Base-by-base conservation (phyloP, 306 rosid species). In the Prunus mume region DNA sequence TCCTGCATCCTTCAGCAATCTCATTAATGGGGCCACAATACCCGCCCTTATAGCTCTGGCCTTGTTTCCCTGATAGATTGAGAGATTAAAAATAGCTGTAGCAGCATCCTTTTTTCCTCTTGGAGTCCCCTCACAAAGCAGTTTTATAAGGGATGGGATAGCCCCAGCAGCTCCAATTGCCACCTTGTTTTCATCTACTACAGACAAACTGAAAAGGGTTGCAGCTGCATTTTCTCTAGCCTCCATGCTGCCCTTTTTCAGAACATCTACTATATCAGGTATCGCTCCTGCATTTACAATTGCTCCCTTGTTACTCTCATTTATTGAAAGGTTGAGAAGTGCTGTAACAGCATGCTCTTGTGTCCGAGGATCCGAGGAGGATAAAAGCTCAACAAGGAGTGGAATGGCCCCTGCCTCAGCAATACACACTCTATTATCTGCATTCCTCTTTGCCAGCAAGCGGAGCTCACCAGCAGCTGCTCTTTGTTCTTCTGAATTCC, bases 201-300 rank as follows among this genome's bases (percentile, higher is more conserved):
- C 98, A 0, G 99, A 92, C 81, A 96, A 87, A 68, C 98, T 92
- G 82, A 96, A 96, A 77, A 96, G 98, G 49, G 99, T 92, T 17
- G 99, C 99, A 56, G 98, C 99, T 41, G 99, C 99, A 25, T 96
- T 96, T 83, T 92, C 99, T 86, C 99, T 88, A 71, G 98, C 98
- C 75, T 96, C 99, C 94, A 88, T 92, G 88, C 97, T 96, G 10
- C 98, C 98, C 65, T 84, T 90, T 86, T 69, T 92, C 88, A 96
- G 66, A 49, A 96, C 99, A 76, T 92, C 97, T 58, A 96, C 99
- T 78, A 96, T 92, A 75, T 91, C 96, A 1, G 98, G 90, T 83
- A 96, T 89, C 65, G 99, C 98, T 78, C 99, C 96, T 2, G 97
- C 93, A 52, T 87, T 89, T 69, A 96, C 99, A 20, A 96, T 96